These are phyloP conservation scores for Talaromyces sp. DNA, from an alignment of 2,329 filamentous ascomycete species.

Conservation along the genomic window DNA sequence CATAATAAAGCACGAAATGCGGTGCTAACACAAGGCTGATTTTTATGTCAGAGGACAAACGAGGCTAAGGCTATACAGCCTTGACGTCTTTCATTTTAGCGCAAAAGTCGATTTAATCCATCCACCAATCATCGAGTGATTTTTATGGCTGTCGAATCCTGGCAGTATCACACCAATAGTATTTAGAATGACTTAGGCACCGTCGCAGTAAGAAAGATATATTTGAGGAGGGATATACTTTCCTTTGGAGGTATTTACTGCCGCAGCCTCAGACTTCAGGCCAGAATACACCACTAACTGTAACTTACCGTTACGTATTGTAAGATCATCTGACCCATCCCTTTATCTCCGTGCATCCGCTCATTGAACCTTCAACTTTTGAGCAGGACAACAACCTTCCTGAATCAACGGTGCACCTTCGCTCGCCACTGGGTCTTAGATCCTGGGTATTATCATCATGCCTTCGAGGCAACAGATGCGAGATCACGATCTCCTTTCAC, in stretches of 20 bases:
- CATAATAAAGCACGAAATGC: too few relatives aligned
- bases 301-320: slow-evolving; percentile 11
- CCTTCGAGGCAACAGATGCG: slow-evolving; percentile 22
- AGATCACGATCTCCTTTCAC: slow-evolving; percentile 56
- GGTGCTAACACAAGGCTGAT: background rate
- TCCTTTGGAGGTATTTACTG: too few relatives aligned
- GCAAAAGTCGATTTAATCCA: too few relatives aligned
- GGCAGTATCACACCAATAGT: too few relatives aligned
- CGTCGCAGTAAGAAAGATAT: too few relatives aligned
- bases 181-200: background rate
- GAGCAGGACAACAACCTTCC: background rate
- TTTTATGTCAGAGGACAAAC: background rate
- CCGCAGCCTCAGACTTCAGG: background rate
- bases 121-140: too few relatives aligned
- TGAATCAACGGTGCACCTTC: background rate
- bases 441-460: slow-evolving; percentile 15
- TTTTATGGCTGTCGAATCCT: too few relatives aligned
- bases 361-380: background rate
- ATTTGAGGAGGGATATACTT: too few relatives aligned
- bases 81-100: too few relatives aligned
- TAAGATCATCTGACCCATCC: slow-evolving; percentile 3
- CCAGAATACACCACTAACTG: background rate
- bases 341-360: slow-evolving; percentile 14
- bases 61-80: background rate
- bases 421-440: background rate